Evolutionary conservation across 495 filamentous ascomycete species (phyloP), one percentile per base, ranked within the genome.

Genomic region (Penicillium manginii): DNA sequence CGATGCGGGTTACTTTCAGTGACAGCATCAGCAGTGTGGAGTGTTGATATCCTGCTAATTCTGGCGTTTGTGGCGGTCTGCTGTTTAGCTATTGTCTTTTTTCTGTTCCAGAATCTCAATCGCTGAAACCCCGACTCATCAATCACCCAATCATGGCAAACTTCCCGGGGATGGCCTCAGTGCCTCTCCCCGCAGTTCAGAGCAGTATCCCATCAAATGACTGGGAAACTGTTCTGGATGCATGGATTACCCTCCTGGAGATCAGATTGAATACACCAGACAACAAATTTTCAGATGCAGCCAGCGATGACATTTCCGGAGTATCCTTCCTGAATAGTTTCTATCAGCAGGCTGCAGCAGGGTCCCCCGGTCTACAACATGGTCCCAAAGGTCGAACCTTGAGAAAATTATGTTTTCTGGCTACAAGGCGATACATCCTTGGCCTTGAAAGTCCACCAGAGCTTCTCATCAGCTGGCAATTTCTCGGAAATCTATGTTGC

Each of bases 151-250:
- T 22, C 11, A 79, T 78, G 74, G 65, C 82, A 69, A 62, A 69
- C 31, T 78, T 91, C 18, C 91, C 91, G 23, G 79, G 84, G 23
- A 81, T 96, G 69, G 90, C 89, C 39, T 80, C 89, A 4, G 90
- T 92, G 60, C 92, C 92, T 21, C 81, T 86, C 43, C 74, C 82
- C n/a, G 74, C 76, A 52, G 84, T 91, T 74, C 84, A 87, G 61
- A 81, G 83, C 31, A 81, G 81, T 55, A 79, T 96, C 32, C 74
- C 80, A 9, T 81, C 86, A 2, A 74, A 82, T 31, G 91, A 96
- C 72, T 96, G 91, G 92, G 83, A 88, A 54, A 78, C 82, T 33
- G 93, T 88, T 69, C 71, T 94, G 17, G 86, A 91, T 67, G 88
- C 90, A 42, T 96, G 91, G 92, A 72, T 87, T 18, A 66, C 83